Percentiles rank a stretch among this genome's conserved stretches.
These are phyloP conservation scores for Populus ilicifolia DNA, from an alignment of 345 rosid species.

Conservation along the genomic window DNA sequence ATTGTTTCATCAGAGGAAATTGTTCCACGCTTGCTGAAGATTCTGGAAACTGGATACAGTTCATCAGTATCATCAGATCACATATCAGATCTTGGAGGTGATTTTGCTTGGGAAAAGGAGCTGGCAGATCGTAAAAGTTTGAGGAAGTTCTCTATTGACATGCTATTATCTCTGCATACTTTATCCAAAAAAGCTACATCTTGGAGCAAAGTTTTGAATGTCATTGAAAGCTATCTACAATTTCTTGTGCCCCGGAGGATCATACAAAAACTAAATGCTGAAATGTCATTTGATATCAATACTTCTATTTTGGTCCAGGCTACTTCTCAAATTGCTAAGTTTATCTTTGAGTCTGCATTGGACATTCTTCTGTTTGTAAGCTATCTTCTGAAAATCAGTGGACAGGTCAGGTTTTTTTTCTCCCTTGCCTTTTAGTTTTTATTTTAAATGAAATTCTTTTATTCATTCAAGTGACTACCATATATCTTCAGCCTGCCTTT, in stretches of 20 bases:
- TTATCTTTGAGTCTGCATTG: slow-evolving; percentile 80
- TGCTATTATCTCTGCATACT: slow-evolving; percentile 64
- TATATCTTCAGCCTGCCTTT: not conserved
- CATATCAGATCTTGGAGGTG: slow-evolving; percentile 50
- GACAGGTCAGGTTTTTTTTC: slow-evolving; percentile 57
- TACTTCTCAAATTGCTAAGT: slow-evolving; percentile 70
- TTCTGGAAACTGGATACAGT: slow-evolving; percentile 72
- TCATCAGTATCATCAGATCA: slow-evolving; percentile 39
- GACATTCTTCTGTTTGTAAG: slow-evolving; percentile 68
- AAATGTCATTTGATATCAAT: slow-evolving; percentile 39
- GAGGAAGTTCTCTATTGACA: slow-evolving; percentile 69
- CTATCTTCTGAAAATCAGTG: slow-evolving; percentile 70
- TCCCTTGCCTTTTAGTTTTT: not conserved
- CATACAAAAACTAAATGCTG: slow-evolving; percentile 41
- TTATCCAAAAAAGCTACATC: slow-evolving; percentile 60
- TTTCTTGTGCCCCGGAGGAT: slow-evolving; percentile 71
- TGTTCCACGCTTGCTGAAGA: slow-evolving; percentile 66
- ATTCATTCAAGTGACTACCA: not conserved
- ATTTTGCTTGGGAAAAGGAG: slow-evolving; percentile 62
- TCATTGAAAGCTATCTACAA: slow-evolving; percentile 58
- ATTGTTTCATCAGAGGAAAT: slow-evolving; percentile 65
- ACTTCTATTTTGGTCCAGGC: slow-evolving; percentile 65
- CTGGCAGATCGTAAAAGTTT: slow-evolving; percentile 59
- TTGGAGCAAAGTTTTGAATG: slow-evolving; percentile 68
- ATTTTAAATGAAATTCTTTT: not conserved